phyloP scores from a whole-genome alignment of 805 yeast genomes.

The Candida odintsovae region DNA sequence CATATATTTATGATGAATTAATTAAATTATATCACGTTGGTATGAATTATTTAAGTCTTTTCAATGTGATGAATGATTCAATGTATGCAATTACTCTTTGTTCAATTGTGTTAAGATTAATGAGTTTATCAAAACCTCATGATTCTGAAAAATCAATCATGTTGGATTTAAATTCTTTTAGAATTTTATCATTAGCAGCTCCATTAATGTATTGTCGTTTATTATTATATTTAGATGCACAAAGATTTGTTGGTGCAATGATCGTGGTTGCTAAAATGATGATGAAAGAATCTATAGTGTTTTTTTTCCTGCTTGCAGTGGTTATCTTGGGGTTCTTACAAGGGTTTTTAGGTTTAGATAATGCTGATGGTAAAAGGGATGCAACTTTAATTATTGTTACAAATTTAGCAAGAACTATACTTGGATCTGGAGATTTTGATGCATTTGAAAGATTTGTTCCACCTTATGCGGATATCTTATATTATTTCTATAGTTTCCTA shows the following conservation, averaged over 20 bases:
- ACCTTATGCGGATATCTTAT: constrained; percentile 79
- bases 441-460: constrained; percentile 70
- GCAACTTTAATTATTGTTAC: constrained; percentile 60
- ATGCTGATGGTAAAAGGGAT: constrained; percentile 79
- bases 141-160: constrained; percentile 23
- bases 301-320: constrained; percentile 66
- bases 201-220: constrained; percentile 85
- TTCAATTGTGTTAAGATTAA: constrained; percentile 51
- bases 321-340: constrained; percentile 78
- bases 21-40: constrained; percentile 77
- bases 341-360: constrained; percentile 82
- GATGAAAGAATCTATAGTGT: constrained; percentile 83
- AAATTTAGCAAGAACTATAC: constrained; percentile 63
- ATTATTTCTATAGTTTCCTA: constrained; percentile 71
- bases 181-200: constrained; percentile 72
- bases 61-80: constrained; percentile 71
- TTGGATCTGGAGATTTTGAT: constrained; percentile 69
- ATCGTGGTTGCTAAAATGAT: constrained; percentile 76
- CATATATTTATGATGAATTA: constrained; percentile 62
- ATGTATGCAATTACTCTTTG: constrained; percentile 51
- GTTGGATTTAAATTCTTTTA: constrained; percentile 55
- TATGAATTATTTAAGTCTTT: constrained; percentile 60
- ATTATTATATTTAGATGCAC: constrained; percentile 70
- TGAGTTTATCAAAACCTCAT: constrained; percentile 24
- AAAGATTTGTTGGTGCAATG: constrained; percentile 82